phyloP scores from a whole-genome alignment of 768 basidiomycete species.

The Podaxis carcinomalis region DNA sequence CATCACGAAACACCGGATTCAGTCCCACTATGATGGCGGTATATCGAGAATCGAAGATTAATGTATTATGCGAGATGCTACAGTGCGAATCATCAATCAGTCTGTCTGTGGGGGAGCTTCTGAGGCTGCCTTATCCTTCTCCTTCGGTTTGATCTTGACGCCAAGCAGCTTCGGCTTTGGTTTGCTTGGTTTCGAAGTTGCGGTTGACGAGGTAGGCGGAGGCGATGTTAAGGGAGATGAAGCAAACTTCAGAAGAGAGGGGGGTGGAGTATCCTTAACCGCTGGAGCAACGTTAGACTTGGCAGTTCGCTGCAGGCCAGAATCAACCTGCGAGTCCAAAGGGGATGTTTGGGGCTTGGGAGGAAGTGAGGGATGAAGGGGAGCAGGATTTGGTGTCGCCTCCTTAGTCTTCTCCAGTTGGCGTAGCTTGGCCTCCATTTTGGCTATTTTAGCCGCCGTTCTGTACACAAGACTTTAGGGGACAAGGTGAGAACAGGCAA shows the following conservation, averaged over 20 bases:
- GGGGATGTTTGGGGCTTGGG: conserved; percentile 5
- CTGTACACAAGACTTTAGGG: conserved; percentile 32
- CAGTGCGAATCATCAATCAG: background rate
- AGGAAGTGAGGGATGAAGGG: conserved; percentile 12
- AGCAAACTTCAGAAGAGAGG: conserved; percentile 1
- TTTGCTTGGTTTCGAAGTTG: conserved; percentile 3
- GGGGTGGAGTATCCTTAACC: background rate
- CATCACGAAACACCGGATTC: background rate
- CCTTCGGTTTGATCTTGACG: conserved; percentile 37
- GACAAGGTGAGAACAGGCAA: background rate
- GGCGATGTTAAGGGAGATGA: background rate
- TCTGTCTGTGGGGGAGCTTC: background rate
- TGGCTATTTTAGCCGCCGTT: conserved; percentile 85
- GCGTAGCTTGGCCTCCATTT: conserved; percentile 92
- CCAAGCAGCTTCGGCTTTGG: conserved; percentile 29
- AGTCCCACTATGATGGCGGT: background rate
- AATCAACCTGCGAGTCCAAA: background rate
- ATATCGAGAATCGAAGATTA: background rate
- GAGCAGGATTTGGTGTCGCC: conserved; percentile 7
- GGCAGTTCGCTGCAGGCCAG: background rate
- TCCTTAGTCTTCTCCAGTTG: conserved; percentile 52
- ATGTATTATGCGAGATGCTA: background rate
- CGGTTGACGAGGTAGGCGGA: background rate
- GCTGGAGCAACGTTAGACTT: background rate
- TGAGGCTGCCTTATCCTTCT: conserved; percentile 21